Evolutionary conservation across 306 rosid species (phyloP), one percentile per base, ranked within the genome.

Genomic region (Acacia confusa): DNA sequence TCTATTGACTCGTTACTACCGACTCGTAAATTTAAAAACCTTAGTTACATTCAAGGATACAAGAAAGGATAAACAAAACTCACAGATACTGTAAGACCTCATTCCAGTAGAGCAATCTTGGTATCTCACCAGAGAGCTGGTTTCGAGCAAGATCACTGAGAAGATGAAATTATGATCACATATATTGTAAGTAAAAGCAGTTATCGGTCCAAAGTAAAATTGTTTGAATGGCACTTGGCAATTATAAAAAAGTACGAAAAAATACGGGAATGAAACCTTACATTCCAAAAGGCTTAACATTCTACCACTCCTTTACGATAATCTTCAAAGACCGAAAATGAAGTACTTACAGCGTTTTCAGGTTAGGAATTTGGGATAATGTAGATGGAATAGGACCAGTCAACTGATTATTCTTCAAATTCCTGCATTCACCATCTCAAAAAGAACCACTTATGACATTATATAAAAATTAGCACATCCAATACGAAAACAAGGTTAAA

Each of bases 31-130:
- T 43, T 43, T 43, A 14, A 43, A 1, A 9, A 43, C 45, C 45
- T 10, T 43, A 9, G 15, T 16, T 6, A 47, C 53, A 47, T 47
- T 6, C 28, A 73, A 20, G 4, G 8, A 60, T 2, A 76, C 34
- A 61, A 20, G 12, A 1, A 25, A 20, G 17, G 24, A n/a, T 7
- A 1, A 2, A 0, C 24, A 13, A 27, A 40, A 82, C 94, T 78
- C 75, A 95, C 98, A 95, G 85, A 79, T 93, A 95, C 44, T 95
- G 99, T 80, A 95, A 60, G 0, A 95, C 99, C 90, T 95, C 99
- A 87, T 90, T 95, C 99, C 99, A 95, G 36, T 95, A 95, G 6
- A 93, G 89, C 36, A 95, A 71, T 70, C 98, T 88, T 4, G 98
- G 99, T 78, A 95, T 95, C 87, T 93, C 97, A 27, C 99, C 97